Conservation (phyloP, 2,329 filamentous ascomycete species). For the Cercospora nicotianae region DNA sequence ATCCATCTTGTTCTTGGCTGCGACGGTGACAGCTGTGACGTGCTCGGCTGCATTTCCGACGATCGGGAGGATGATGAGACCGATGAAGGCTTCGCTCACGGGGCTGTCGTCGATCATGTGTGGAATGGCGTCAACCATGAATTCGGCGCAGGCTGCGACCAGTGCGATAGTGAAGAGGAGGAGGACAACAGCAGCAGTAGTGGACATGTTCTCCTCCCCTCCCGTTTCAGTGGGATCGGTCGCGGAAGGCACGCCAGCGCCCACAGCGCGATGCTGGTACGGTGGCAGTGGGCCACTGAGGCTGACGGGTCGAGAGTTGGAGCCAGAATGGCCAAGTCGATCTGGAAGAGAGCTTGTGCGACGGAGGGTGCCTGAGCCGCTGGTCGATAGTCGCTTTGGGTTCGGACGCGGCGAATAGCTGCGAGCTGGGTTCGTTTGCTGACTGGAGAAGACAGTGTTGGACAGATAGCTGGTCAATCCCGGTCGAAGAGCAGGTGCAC, state of each 20-base stretch:
- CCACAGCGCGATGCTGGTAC: conserved; percentile 29
- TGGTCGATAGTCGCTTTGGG: conserved; percentile 22
- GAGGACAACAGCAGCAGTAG: conserved; percentile 58
- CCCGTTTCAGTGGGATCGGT: conserved; percentile 25
- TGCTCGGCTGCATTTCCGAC: conserved; percentile 84
- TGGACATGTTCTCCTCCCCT: conserved; percentile 52
- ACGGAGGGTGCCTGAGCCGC: conserved; percentile 54
- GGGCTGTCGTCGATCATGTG: conserved; percentile 60
- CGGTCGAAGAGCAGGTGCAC: conserved; percentile 56
- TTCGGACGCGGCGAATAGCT: conserved; percentile 14
- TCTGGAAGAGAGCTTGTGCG: conserved; percentile 74
- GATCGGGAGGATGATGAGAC: conserved; percentile 76
- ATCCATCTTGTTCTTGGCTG: conserved; percentile 83
- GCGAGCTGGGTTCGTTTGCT: conserved; percentile 35
- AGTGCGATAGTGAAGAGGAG: conserved; percentile 56
- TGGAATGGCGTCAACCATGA: conserved; percentile 73
- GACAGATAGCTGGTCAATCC: conserved; percentile 66
- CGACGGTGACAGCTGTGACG: conserved; percentile 76
- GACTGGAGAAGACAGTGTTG: conserved; percentile 65
- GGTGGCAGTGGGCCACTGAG: conserved; percentile 32
- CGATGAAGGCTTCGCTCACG: conserved; percentile 73
- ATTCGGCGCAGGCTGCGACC: conserved; percentile 66
- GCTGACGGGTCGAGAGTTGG: conserved; percentile 23
- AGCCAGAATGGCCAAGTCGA: conserved; percentile 52
- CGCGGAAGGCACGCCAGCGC: conserved; percentile 15